Percentiles rank a stretch among this genome's conserved stretches.
Conservation (phyloP, 176 grass and related monocot genomes). For the Oryza longistaminata region DNA sequence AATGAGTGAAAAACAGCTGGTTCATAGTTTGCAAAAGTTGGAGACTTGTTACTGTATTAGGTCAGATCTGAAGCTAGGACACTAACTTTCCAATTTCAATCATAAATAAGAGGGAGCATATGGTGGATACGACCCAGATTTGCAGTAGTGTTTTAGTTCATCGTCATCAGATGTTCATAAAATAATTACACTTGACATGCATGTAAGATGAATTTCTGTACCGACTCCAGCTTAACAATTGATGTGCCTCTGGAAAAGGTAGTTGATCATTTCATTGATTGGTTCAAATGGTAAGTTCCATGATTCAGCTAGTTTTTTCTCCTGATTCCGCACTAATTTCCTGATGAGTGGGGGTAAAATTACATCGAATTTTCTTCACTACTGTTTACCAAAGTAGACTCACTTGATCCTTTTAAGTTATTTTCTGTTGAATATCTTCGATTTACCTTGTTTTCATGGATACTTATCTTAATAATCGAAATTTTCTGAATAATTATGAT, state of each 20-base stretch:
- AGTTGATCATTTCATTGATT: not conserved
- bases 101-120: not conserved
- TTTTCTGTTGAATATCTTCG: no score
- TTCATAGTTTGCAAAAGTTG: not conserved
- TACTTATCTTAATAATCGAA: no score
- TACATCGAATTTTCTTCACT: not conserved
- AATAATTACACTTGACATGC: conserved; percentile 22
- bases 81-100: not conserved
- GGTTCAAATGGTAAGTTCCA: not conserved
- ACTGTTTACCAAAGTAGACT: no score
- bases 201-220: not conserved
- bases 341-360: not conserved
- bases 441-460: no score
- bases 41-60: not conserved
- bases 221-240: not conserved
- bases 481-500: no score
- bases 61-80: not conserved
- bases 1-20: conserved; percentile 1
- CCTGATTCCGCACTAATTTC: not conserved
- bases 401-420: no score
- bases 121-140: not conserved
- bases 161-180: conserved; percentile 29
- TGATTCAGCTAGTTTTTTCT: not conserved
- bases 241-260: not conserved
- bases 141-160: conserved; percentile 5